Evolutionary conservation across 2,329 filamentous ascomycete genomes (phyloP).

Genomic region (Lasiodiplodia gonubiensis): DNA sequence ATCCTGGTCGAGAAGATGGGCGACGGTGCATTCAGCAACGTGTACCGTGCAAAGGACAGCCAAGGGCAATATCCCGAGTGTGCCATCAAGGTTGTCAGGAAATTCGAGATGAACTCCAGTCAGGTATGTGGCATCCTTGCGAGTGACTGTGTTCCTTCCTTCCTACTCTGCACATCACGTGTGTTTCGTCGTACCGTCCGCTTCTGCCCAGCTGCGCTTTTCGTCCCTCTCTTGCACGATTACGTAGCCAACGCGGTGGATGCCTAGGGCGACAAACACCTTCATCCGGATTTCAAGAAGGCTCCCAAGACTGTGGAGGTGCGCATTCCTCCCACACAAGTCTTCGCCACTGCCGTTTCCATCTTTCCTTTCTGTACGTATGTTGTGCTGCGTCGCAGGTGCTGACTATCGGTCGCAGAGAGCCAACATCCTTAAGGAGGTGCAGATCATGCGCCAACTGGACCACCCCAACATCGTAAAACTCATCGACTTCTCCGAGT

Average conservation of each 20-base stretch:
- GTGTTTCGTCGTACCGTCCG: constrained; percentile 25
- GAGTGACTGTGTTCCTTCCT: constrained; percentile 5
- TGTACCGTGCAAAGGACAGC: constrained; percentile 84
- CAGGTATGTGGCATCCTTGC: constrained; percentile 75
- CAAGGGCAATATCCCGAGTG: constrained; percentile 77
- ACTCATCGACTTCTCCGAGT: constrained; percentile 91
- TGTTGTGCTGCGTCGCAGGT: constrained; percentile 32
- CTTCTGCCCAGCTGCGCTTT: constrained; percentile 34
- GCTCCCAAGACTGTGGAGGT: constrained; percentile 94
- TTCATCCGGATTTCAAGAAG: constrained; percentile 95
- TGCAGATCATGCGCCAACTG: constrained; percentile 96
- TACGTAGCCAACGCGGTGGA: constrained; percentile 58
- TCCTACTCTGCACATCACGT: constrained; percentile 30
- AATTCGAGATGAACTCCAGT: constrained; percentile 98
- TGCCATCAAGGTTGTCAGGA: constrained; percentile 97
- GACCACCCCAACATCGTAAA: constrained; percentile 97
- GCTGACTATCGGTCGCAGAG: constrained; percentile 66
- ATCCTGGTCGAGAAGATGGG: constrained; percentile 95
- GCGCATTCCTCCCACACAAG: constrained; percentile 53
- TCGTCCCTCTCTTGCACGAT: constrained; percentile 38
- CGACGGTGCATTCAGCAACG: constrained; percentile 97
- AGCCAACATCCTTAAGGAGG: constrained; percentile 97
- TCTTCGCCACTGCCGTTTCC: constrained; percentile 36
- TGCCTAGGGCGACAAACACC: constrained; percentile 82
- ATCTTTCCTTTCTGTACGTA: constrained; percentile 30